Evolutionary conservation across 176 grass and related monocot genomes (phyloP).

Genomic region (Avena sativa): DNA sequence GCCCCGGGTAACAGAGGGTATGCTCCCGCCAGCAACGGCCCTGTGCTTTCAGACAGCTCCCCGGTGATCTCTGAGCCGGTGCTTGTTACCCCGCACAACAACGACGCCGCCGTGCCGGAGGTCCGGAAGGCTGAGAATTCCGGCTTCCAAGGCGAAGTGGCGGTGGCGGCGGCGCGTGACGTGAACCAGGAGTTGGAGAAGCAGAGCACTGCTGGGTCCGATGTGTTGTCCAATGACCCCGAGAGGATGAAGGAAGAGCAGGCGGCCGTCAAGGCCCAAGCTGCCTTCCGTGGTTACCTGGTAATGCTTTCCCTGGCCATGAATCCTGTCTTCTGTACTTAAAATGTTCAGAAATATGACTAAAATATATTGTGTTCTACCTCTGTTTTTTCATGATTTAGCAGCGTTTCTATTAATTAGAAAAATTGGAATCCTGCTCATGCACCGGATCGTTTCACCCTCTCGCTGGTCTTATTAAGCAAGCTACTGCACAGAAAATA

Average conservation of each 20-base stretch:
- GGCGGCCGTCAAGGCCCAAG: constrained; percentile 81
- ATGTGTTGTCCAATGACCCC: constrained; percentile 27
- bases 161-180: constrained; percentile 2
- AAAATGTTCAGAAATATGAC: background rate
- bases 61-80: constrained; percentile 86
- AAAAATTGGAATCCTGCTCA: background rate
- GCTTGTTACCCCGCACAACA: constrained; percentile 60
- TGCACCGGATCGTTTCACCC: background rate
- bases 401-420: background rate
- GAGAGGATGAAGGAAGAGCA: constrained; percentile 65
- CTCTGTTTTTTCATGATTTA: constrained; percentile 1
- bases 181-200: constrained; percentile 55
- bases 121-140: constrained; percentile 55
- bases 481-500: background rate
- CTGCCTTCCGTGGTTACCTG: constrained; percentile 85
- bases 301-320: constrained; percentile 45
- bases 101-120: constrained; percentile 34
- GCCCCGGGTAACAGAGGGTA: constrained; percentile 52
- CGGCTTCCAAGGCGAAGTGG: constrained; percentile 46
- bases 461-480: background rate
- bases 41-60: constrained; percentile 52
- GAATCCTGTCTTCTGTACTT: background rate
- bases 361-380: background rate
- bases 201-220: constrained; percentile 29
- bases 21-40: constrained; percentile 42